These are phyloP conservation scores for Biscogniauxia sp. DNA, from an alignment of 2,329 filamentous ascomycete genomes.

Conservation along the genomic window DNA sequence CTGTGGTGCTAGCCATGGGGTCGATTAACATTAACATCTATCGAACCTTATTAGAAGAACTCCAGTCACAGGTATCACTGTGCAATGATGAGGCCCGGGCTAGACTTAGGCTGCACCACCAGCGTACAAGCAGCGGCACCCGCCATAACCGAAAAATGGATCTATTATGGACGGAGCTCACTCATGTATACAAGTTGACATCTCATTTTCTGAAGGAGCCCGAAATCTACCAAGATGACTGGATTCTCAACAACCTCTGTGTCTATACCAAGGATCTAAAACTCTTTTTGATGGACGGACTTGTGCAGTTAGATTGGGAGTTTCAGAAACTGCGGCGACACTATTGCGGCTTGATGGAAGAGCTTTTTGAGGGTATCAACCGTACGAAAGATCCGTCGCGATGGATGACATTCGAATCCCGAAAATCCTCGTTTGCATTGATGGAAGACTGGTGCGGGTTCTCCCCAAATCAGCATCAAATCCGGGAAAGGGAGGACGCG, in stretches of 20 bases:
- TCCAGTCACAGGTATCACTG: slow-evolving; percentile 80
- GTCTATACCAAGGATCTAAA: slow-evolving; percentile 90
- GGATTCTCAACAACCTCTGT: slow-evolving; percentile 84
- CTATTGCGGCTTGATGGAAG: slow-evolving; percentile 91
- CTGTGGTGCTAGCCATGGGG: slow-evolving; percentile 86
- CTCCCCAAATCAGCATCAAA: slow-evolving; percentile 83
- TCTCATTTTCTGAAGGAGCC: slow-evolving; percentile 81
- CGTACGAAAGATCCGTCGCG: slow-evolving; percentile 78
- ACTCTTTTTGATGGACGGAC: slow-evolving; percentile 89
- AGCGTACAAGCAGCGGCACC: slow-evolving; percentile 79
- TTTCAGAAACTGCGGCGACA: slow-evolving; percentile 89
- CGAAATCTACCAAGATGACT: slow-evolving; percentile 81
- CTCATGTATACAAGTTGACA: slow-evolving; percentile 92
- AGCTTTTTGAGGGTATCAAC: slow-evolving; percentile 88
- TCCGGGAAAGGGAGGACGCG: slow-evolving; percentile 77
- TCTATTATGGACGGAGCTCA: slow-evolving; percentile 86
- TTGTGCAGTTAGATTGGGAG: slow-evolving; percentile 92
- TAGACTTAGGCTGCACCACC: slow-evolving; percentile 63
- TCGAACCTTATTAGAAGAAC: slow-evolving; percentile 80
- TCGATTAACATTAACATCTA: slow-evolving; percentile 96
- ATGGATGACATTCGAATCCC: slow-evolving; percentile 97
- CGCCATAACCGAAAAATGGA: slow-evolving; percentile 82
- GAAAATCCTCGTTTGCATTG: slow-evolving; percentile 90
- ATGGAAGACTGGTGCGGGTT: slow-evolving; percentile 99
- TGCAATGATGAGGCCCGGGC: slow-evolving; percentile 88